phyloP scores from a whole-genome alignment of 2,329 filamentous ascomycete genomes.

The Colletotrichum liaoningense region DNA sequence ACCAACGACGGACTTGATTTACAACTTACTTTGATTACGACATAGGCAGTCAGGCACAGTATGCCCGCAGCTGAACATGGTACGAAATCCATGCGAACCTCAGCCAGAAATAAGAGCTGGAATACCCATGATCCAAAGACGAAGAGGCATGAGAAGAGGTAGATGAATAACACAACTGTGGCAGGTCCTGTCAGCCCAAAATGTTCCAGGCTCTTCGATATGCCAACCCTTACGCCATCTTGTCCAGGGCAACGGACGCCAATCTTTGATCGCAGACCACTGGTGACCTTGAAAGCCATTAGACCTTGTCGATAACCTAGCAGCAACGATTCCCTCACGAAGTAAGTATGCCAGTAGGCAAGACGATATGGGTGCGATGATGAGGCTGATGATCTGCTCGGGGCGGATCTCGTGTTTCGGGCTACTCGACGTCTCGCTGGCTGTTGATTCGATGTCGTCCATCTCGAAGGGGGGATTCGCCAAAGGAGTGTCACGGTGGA shows the following conservation, averaged over 20 bases:
- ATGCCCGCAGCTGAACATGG: slow-evolving; percentile 5
- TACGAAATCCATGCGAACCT: neutral
- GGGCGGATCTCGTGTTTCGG: neutral
- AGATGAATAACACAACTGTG: slow-evolving; percentile 2
- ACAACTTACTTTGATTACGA: slow-evolving; percentile 8
- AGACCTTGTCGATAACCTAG: neutral
- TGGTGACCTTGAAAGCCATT: neutral
- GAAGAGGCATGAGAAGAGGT: neutral
- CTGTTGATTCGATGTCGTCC: neutral
- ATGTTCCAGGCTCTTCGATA: neutral
- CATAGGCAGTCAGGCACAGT: neutral
- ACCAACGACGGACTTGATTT: neutral
- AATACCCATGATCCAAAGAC: slow-evolving; percentile 7
- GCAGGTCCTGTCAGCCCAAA: too few species aligned
- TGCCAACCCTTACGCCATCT: neutral
- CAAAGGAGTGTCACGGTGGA: neutral
- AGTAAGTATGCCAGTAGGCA: neutral
- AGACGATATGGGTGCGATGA: neutral
- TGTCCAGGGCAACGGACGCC: slow-evolving; percentile 7
- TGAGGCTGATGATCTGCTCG: slow-evolving; percentile 13
- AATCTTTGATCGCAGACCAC: neutral
- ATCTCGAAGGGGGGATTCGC: neutral
- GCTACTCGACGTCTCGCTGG: neutral
- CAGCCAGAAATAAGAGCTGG: neutral
- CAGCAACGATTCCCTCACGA: neutral